phyloP scores from a whole-genome alignment of 495 filamentous ascomycete genomes.

The Xylaria bambusicola region DNA sequence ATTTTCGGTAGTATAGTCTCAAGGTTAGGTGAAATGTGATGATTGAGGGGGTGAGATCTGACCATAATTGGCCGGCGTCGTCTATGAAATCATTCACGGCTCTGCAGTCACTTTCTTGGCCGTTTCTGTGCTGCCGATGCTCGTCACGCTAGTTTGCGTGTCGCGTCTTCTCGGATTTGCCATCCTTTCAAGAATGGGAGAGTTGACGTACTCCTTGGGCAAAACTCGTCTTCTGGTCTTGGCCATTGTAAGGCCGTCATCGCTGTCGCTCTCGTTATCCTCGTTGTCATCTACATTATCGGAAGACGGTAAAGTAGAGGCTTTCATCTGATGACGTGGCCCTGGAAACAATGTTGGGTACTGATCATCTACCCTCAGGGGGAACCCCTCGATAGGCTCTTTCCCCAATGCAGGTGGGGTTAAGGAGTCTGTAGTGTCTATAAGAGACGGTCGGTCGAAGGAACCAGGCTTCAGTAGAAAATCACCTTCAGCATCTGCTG shows the following conservation, averaged over 20 bases:
- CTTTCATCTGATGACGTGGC: slow-evolving; percentile 27
- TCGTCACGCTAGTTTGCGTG: slow-evolving; percentile 54
- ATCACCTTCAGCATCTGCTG: slow-evolving; percentile 58
- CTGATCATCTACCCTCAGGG: slow-evolving; percentile 39
- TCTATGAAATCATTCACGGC: slow-evolving; percentile 8
- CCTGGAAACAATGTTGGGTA: slow-evolving; percentile 27
- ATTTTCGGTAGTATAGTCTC: too few species aligned
- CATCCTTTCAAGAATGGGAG: slow-evolving; percentile 33
- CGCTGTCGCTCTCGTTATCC: slow-evolving; percentile 57
- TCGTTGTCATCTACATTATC: slow-evolving; percentile 50
- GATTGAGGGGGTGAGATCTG: not conserved
- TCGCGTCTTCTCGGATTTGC: slow-evolving; percentile 44
- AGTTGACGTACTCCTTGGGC: slow-evolving; percentile 27
- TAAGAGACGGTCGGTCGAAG: slow-evolving; percentile 38
- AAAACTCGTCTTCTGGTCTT: slow-evolving; percentile 35
- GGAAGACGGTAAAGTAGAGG: slow-evolving; percentile 30
- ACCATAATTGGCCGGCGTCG: not conserved
- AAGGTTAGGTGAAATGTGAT: too few species aligned
- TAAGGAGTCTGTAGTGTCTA: slow-evolving; percentile 54
- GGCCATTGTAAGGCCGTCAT: slow-evolving; percentile 56
- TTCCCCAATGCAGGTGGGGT: slow-evolving; percentile 54
- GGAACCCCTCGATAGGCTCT: slow-evolving; percentile 44
- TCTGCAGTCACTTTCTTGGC: slow-evolving; percentile 53
- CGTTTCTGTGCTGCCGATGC: slow-evolving; percentile 56
- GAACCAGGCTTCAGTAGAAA: slow-evolving; percentile 53